Base-by-base conservation (phyloP, 2,329 filamentous ascomycete genomes). In the Geosmithia morbida region DNA sequence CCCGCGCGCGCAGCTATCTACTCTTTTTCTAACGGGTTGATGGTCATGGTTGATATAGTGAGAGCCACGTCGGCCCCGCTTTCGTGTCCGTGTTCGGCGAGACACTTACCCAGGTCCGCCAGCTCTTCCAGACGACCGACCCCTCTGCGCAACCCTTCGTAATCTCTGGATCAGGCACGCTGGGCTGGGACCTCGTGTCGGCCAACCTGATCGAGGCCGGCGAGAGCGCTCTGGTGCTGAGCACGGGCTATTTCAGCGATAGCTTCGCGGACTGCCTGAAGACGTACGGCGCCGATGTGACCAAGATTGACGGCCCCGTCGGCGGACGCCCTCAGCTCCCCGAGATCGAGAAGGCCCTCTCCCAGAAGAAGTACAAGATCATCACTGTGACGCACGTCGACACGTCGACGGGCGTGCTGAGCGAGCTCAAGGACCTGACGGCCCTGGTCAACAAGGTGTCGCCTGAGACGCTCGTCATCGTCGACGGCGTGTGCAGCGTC, bases 171-270 rank as follows among this genome's bases (percentile, higher is more conserved):
- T 96, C 89, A 47, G 92, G 92, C 49, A 98, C 92, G 18, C 75
- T 98, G 7, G 92, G 92, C 51, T 98, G 92, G 92, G 92, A 98
- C 62, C 70, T 97, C 50, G 88, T 97, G 43, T 84, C 88, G n/a
- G 83, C 88, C 56, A 98, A 97, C 70, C 70, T 98, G 52, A 75
- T 87, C 51, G 90, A 98, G 70, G 76, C 81, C 46, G 89, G 86
- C 50, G 92, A 98, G 60, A 79, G 95, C 50, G 92, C 85, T 20
- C 76, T 98, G 41, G 89, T 98, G 48, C 78, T 98, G 17, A 89
- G 94, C 71, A 94, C 87, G 41, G 92, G 92, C 54, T 98, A 98
- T 76, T 98, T 98, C 61, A 89, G 85, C 55, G 89, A 97, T 64
- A 88, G 83, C 49, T 96, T 98, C 61, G 86, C 87, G 54, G 83